Conservation (phyloP, 805 yeast genomes). For the Nakazawaea ernobii region DNA sequence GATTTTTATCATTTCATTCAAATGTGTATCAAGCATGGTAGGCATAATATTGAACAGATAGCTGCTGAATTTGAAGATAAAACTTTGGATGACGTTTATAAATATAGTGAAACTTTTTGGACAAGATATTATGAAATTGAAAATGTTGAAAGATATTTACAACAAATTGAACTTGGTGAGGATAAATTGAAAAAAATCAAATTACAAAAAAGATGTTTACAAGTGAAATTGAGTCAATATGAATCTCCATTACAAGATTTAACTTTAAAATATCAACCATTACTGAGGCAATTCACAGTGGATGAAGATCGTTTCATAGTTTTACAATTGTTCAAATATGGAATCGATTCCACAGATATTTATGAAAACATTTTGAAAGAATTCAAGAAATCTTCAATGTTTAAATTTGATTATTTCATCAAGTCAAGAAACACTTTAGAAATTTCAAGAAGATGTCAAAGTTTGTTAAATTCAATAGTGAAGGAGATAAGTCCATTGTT, state of each 20-base stretch:
- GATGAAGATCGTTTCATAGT: constrained; percentile 89
- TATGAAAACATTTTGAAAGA: constrained; percentile 75
- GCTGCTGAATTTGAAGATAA: constrained; percentile 80
- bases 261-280: constrained; percentile 66
- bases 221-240: constrained; percentile 67
- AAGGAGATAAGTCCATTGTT: constrained; percentile 43
- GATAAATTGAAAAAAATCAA: constrained; percentile 62
- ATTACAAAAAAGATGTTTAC: constrained; percentile 72
- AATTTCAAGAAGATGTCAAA: constrained; percentile 73
- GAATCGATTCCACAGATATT: constrained; percentile 72
- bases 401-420: constrained; percentile 84
- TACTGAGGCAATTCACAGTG: constrained; percentile 66
- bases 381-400: constrained; percentile 67
- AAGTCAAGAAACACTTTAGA: constrained; percentile 76
- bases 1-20: constrained; percentile 82
- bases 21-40: constrained; percentile 71
- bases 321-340: constrained; percentile 72
- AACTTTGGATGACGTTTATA: constrained; percentile 69
- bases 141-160: constrained; percentile 78
- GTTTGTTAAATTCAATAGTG: constrained; percentile 68
- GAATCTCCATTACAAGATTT: constrained; percentile 77
- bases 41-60: constrained; percentile 65
- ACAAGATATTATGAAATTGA: constrained; percentile 69
- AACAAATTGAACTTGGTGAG: constrained; percentile 85
- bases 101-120: constrained; percentile 83